Evolutionary conservation across 768 basidiomycete species (phyloP), one percentile per base, ranked within the genome.

Genomic region (Termitomyces sp.): DNA sequence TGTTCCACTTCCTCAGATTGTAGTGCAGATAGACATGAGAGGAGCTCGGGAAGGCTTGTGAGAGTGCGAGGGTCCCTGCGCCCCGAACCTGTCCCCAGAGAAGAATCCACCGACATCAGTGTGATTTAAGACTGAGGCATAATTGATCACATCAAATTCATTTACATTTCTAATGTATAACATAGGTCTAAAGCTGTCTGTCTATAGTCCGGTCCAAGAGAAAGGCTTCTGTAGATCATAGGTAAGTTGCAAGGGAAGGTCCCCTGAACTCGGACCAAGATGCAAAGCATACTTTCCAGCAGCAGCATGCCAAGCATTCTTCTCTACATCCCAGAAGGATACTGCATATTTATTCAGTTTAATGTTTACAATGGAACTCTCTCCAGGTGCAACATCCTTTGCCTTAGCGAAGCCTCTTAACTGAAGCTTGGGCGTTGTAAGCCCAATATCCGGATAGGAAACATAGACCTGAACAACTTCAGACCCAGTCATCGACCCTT

Each of bases 1-100:
- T 95, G 79, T 22, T 86, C 79, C 31, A 87, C 76, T 66, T 95
- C 92, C 64, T 88, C 81, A 6, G 86, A 83, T 65, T 95, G 85
- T 45, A 89, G 79, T 27, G 77, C 76, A 15, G 91, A 88, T 16
- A 93, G 78, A 50, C 81, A 83, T n/a, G 86, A 82, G 18, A 93
- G 70, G 39, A 93, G 85, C 57, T 91, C 85, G 12, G 83, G 73
- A 15, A 91, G 66, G 47, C 73, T 84, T 1, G 82, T 88, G 27
- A 91, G 76, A 11, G 73, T 62, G 41, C 75, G 67, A 35, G 76
- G 75, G 59, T 78, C 72, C 46, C 45, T 56, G 7, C 53, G 58
- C 7, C 43, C 44, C 25, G 47, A 44, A 53, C 41, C 22, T 50
- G 27, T n/a, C 32, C 31, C 33, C 35, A 29, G 44, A 43, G 33